Percentiles rank a stretch among this genome's conserved stretches.
These are phyloP conservation scores for Diaporthe citri DNA, from an alignment of 2,329 filamentous ascomycete species.

Conservation along the genomic window DNA sequence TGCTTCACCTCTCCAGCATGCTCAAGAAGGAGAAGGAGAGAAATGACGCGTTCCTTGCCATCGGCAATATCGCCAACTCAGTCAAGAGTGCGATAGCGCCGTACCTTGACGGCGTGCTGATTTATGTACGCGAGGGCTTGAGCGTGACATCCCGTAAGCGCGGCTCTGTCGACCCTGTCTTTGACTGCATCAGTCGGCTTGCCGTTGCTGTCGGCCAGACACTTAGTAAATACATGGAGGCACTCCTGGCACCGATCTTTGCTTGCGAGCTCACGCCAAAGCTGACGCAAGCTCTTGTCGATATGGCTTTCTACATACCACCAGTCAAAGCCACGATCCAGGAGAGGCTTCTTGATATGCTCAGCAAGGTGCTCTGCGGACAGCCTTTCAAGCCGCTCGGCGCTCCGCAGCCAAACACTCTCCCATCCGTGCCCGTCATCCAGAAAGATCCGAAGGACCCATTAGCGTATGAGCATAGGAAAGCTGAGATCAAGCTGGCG, in stretches of 20 bases:
- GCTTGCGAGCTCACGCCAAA: slow-evolving; percentile 95
- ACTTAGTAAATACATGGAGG: slow-evolving; percentile 98
- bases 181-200: slow-evolving; percentile 97
- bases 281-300: slow-evolving; percentile 93
- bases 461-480: slow-evolving; percentile 82
- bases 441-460: slow-evolving; percentile 89
- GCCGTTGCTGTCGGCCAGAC: slow-evolving; percentile 96
- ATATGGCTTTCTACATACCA: slow-evolving; percentile 99
- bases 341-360: slow-evolving; percentile 91
- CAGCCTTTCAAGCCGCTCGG: slow-evolving; percentile 93
- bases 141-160: slow-evolving; percentile 80
- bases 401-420: slow-evolving; percentile 85
- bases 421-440: slow-evolving; percentile 84
- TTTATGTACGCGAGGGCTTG: slow-evolving; percentile 92
- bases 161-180: slow-evolving; percentile 82
- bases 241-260: slow-evolving; percentile 94
- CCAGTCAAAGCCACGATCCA: slow-evolving; percentile 94
- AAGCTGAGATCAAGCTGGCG: slow-evolving; percentile 91
- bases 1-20: slow-evolving; percentile 94
- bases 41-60: slow-evolving; percentile 94
- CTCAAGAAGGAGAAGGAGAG: slow-evolving; percentile 95
- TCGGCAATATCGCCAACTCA: slow-evolving; percentile 95
- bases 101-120: slow-evolving; percentile 93
- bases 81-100: slow-evolving; percentile 95
- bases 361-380: slow-evolving; percentile 93